Percentiles rank a stretch among this genome's conserved stretches.
These are phyloP conservation scores for Vicia faba DNA, from an alignment of 306 rosid genomes.

Conservation along the genomic window DNA sequence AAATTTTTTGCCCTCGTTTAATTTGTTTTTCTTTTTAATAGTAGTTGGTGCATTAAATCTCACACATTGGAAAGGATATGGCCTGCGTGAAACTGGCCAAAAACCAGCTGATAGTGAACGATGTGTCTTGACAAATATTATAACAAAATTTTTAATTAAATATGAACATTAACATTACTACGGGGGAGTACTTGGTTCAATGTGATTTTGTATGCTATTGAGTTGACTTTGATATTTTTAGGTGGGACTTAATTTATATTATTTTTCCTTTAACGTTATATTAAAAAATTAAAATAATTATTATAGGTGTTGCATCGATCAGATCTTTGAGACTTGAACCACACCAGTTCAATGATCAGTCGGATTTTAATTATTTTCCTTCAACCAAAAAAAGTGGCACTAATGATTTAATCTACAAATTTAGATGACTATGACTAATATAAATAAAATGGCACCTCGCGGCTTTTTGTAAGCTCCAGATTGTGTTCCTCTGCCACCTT, in stretches of 20 bases:
- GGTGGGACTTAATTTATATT: too few relatives aligned
- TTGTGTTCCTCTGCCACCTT: constrained; percentile 57
- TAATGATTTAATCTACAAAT: constrained; percentile 27
- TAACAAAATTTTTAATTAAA: too few relatives aligned
- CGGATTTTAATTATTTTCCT: not conserved
- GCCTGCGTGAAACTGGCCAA: too few relatives aligned
- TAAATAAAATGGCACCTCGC: constrained; percentile 53
- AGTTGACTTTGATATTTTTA: too few relatives aligned
- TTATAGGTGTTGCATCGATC: not conserved
- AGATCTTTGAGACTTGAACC: not conserved
- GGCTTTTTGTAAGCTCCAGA: constrained; percentile 51
- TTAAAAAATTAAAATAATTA: not conserved
- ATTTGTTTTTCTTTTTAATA: not conserved
- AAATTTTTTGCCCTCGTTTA: not conserved
- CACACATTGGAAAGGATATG: too few relatives aligned
- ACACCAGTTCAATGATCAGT: not conserved
- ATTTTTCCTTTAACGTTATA: not conserved
- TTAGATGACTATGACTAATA: constrained; percentile 25
- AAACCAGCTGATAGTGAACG: too few relatives aligned
- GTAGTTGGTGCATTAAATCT: not conserved
- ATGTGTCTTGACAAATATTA: too few relatives aligned
- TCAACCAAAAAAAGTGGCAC: constrained; percentile 11
- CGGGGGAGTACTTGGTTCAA: too few relatives aligned
- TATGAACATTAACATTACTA: too few relatives aligned
- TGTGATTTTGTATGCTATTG: too few relatives aligned